Percentiles rank a stretch among this genome's conserved stretches.
phyloP scores from a whole-genome alignment of 2,329 filamentous ascomycete genomes.

The Penicillium sp. region DNA sequence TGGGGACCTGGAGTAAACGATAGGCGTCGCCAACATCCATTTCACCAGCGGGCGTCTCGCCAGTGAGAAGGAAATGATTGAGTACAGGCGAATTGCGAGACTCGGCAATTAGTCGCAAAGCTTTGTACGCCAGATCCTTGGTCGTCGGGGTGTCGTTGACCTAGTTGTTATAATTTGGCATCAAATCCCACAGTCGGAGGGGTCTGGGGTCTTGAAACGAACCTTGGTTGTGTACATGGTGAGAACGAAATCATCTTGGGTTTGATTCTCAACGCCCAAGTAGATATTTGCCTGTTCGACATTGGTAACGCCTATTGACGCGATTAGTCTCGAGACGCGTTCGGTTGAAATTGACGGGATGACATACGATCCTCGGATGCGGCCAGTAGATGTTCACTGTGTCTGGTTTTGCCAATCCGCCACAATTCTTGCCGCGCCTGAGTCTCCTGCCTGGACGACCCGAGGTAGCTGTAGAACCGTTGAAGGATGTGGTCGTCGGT shows the following conservation, averaged over 20 bases:
- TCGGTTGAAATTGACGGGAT: neutral
- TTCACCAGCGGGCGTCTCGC: constrained; percentile 50
- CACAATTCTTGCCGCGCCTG: constrained; percentile 59
- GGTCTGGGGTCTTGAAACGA: constrained; percentile 15
- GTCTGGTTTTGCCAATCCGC: constrained; percentile 61
- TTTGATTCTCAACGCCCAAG: constrained; percentile 55
- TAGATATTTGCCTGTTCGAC: constrained; percentile 65
- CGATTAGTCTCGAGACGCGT: constrained; percentile 3
- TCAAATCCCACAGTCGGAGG: neutral
- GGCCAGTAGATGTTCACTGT: constrained; percentile 60
- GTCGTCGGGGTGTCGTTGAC: constrained; percentile 54
- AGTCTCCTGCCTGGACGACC: constrained; percentile 58
- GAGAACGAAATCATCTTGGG: constrained; percentile 59
- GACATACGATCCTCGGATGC: constrained; percentile 58
- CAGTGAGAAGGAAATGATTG: constrained; percentile 55
- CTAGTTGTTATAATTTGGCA: constrained; percentile 33
- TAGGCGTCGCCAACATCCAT: constrained; percentile 61
- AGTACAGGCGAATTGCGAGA: constrained; percentile 58
- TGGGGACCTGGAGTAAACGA: constrained; percentile 53
- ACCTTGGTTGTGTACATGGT: constrained; percentile 61
- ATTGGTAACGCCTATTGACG: constrained; percentile 54
- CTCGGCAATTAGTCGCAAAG: constrained; percentile 61
- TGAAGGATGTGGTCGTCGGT: constrained; percentile 65
- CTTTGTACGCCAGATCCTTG: constrained; percentile 55
- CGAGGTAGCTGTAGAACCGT: constrained; percentile 60